phyloP scores from a whole-genome alignment of 2,329 filamentous ascomycete genomes.

The Beauveria asiatica region DNA sequence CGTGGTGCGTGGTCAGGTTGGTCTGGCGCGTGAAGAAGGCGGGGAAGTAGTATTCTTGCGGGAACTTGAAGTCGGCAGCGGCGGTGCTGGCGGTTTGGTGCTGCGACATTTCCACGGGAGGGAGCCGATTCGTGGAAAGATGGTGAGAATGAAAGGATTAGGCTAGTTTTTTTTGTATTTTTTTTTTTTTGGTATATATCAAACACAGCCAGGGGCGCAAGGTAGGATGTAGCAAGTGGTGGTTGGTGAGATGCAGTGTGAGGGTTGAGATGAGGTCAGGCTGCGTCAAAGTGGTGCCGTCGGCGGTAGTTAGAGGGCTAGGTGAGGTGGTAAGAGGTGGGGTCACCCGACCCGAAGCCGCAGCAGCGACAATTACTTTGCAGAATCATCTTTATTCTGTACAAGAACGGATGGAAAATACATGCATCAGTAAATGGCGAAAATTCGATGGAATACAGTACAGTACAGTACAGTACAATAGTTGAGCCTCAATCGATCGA shows the following conservation, averaged over 20 bases:
- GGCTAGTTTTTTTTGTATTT: too few species aligned
- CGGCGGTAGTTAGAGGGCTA: too few species aligned
- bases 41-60: slow-evolving; percentile 64
- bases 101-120: not conserved
- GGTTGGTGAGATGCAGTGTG: not conserved
- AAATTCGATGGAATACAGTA: too few species aligned
- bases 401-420: too few species aligned
- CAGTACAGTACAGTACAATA: too few species aligned
- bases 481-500: not conserved
- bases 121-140: not conserved
- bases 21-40: slow-evolving; percentile 80
- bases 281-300: not conserved
- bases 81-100: not conserved
- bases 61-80: slow-evolving; percentile 41
- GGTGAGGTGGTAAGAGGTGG: too few species aligned
- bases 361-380: not conserved
- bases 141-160: too few species aligned
- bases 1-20: slow-evolving; percentile 62
- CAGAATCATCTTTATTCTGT: not conserved
- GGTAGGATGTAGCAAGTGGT: too few species aligned
- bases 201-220: too few species aligned
- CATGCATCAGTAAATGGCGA: too few species aligned
- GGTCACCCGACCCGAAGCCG: not conserved
- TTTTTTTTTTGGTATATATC: too few species aligned
- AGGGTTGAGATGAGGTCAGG: not conserved